Evolutionary conservation across 2,329 filamentous ascomycete species (phyloP), one percentile per base, ranked within the genome.

Genomic region (Paracorniculantispora psalliotae): DNA sequence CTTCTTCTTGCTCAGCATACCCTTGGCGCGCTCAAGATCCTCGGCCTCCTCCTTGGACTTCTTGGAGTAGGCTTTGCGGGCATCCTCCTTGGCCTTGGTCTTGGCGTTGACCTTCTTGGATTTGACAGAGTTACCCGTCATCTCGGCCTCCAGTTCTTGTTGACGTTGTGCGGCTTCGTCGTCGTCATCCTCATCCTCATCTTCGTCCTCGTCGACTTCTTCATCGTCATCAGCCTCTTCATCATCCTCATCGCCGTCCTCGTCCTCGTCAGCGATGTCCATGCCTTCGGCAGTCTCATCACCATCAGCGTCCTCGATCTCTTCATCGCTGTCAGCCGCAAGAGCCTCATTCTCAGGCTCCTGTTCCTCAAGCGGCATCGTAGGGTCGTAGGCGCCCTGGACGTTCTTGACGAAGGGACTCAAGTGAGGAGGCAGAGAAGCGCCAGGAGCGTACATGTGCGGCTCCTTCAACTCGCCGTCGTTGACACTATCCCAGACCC

Each of bases 1-100:
- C 86, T 97, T 99, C 84, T 96, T 94, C 75, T 96, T 90, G 74
- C 89, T 90, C 80, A 97, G 87, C 94, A 99, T 99, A 79, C 96
- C 94, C 85, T 96, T 97, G 72, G 91, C 88, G 63, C 93, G 83
- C 74, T 96, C 92, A 60, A 96, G 75, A 68, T 97, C 92, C 74
- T 97, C 94, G 4, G 89, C 87, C 70, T 94, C 90, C 68, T 86
- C 81, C 61, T 85, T 83, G 37, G 85, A 83, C 75, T 90, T 87
- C 78, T 88, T 88, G 65, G 83, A 81, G 30, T 87, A 78, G 67
- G 84, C 84, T 70, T 90, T 89, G 65, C 80, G 83, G 17, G 85
- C 87, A 66, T 90, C 89, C 65, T 87, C 84, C 75, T 88, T 88
- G 35, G 81, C 79, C 74, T 85, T 84, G 60, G 77, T 79, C 73